Evolutionary conservation across 2,329 filamentous ascomycete species (phyloP).

Genomic region (Corynespora cassiicola): DNA sequence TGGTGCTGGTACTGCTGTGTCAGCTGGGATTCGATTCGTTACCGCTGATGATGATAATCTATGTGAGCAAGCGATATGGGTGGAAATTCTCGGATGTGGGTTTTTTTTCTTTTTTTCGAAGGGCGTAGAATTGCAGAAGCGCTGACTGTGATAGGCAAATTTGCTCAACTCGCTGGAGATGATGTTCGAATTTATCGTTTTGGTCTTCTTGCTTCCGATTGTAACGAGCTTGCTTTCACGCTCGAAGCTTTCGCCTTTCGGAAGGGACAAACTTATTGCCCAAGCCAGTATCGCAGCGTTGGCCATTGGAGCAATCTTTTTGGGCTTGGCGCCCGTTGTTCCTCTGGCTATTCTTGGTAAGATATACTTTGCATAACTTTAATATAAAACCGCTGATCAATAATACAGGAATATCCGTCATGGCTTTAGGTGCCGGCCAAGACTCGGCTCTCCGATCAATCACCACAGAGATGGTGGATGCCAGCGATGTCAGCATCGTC

Average conservation of each 20-base stretch:
- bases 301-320: slow-evolving; percentile 14
- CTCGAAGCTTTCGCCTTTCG: slow-evolving; percentile 3
- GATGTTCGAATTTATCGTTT: slow-evolving; percentile 19
- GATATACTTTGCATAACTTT: not conserved
- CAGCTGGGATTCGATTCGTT: slow-evolving; percentile 25
- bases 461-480: slow-evolving; percentile 22
- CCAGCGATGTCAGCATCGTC: slow-evolving; percentile 14
- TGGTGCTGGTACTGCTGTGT: slow-evolving; percentile 18
- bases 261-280: slow-evolving; percentile 15
- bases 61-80: slow-evolving; percentile 23
- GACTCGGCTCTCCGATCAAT: slow-evolving; percentile 24
- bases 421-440: slow-evolving; percentile 23
- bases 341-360: slow-evolving; percentile 16
- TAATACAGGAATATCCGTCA: slow-evolving; percentile 13
- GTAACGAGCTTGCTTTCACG: slow-evolving; percentile 13
- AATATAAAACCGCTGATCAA: no score
- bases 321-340: slow-evolving; percentile 18
- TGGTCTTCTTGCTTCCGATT: slow-evolving; percentile 13
- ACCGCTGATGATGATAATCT: slow-evolving; percentile 22
- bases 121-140: not conserved
- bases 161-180: slow-evolving; percentile 24
- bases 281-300: slow-evolving; percentile 14
- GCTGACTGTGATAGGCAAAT: slow-evolving; percentile 17
- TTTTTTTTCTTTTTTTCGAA: no score
- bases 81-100: slow-evolving; percentile 26